phyloP scores from a whole-genome alignment of 345 rosid genomes.

The Citrus hindsii region DNA sequence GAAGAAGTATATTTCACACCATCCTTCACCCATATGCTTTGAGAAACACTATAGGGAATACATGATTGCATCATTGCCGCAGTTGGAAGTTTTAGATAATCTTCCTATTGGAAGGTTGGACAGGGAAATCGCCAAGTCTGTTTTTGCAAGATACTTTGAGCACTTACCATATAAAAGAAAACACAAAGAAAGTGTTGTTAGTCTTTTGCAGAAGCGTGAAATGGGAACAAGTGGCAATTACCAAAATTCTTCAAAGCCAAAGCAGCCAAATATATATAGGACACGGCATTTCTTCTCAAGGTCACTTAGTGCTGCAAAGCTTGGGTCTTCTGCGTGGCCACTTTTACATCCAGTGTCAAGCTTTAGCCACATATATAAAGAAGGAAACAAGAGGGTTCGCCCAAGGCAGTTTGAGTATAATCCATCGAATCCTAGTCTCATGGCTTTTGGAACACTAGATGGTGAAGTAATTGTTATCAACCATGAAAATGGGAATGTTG shows the following conservation, averaged over 20 bases:
- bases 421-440: slow-evolving; percentile 42
- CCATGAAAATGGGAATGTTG: slow-evolving; percentile 45
- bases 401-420: slow-evolving; percentile 65
- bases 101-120: slow-evolving; percentile 29
- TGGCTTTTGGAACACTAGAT: slow-evolving; percentile 57
- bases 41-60: slow-evolving; percentile 53
- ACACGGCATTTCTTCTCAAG: slow-evolving; percentile 34
- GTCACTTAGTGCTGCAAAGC: slow-evolving; percentile 47
- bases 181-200: slow-evolving; percentile 33
- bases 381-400: slow-evolving; percentile 36
- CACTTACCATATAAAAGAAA: slow-evolving; percentile 37
- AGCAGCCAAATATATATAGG: slow-evolving; percentile 17
- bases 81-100: slow-evolving; percentile 45
- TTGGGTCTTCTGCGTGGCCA: slow-evolving; percentile 48
- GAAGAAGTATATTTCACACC: slow-evolving; percentile 36
- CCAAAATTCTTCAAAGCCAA: slow-evolving; percentile 31
- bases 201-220: slow-evolving; percentile 45
- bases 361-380: slow-evolving; percentile 28
- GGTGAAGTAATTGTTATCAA: slow-evolving; percentile 50
- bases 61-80: slow-evolving; percentile 45
- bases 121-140: slow-evolving; percentile 33
- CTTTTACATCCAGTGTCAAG: slow-evolving; percentile 30
- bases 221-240: slow-evolving; percentile 27
- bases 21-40: slow-evolving; percentile 51
- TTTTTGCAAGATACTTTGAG: slow-evolving; percentile 39